A percentile compares a stretch with the other conserved stretches of the same genome.
These are phyloP conservation scores for Hibiscus mutabilis DNA, from an alignment of 345 rosid species.

Conservation along the genomic window DNA sequence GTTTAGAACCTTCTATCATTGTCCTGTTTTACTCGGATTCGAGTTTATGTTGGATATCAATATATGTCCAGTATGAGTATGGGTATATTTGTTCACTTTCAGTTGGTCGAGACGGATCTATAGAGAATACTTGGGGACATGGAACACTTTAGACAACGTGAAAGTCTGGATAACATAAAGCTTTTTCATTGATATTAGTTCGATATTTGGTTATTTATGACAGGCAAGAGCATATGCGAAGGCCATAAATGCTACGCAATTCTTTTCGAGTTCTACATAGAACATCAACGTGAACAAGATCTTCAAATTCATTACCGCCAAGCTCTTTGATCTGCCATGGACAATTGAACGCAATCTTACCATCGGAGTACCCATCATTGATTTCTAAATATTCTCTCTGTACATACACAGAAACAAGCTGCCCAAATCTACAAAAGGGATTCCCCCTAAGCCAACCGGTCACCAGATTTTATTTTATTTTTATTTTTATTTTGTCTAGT, in stretches of 20 bases:
- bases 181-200: background rate
- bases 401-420: background rate
- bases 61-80: background rate
- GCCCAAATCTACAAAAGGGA: background rate
- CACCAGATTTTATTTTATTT: background rate
- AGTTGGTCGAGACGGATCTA: no score
- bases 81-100: background rate
- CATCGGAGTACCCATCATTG: slow-evolving; percentile 83
- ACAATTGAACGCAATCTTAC: slow-evolving; percentile 73
- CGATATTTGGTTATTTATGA: background rate
- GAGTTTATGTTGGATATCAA: background rate
- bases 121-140: no score
- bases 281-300: slow-evolving; percentile 96
- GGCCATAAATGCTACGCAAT: slow-evolving; percentile 72
- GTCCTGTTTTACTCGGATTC: background rate
- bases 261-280: slow-evolving; percentile 87
- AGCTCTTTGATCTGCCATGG: slow-evolving; percentile 87
- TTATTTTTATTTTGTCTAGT: background rate
- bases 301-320: slow-evolving; percentile 91
- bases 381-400: slow-evolving; percentile 34
- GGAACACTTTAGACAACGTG: no score
- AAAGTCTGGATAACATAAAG: no score
- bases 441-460: background rate
- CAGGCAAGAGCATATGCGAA: slow-evolving; percentile 89
- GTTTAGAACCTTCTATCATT: background rate